A percentile compares a stretch with the other conserved stretches of the same genome.
Evolutionary conservation across 1,139 yeast species (phyloP).

Genomic region (Lodderomyces theae): DNA sequence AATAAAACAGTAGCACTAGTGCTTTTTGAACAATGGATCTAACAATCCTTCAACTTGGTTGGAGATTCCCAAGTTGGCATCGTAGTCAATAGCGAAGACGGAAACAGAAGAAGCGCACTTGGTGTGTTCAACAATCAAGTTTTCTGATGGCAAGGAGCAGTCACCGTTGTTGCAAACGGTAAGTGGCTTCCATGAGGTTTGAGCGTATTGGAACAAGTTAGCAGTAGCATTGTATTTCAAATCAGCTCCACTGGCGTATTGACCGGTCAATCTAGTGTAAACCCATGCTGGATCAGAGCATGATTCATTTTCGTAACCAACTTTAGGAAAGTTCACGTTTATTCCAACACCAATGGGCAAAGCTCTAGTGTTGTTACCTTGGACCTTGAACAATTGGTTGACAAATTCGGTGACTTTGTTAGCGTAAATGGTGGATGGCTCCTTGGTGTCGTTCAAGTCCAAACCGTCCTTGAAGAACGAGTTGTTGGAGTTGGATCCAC

Average conservation of each 20-base stretch:
- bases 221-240: constrained; percentile 31
- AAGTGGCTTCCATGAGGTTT: constrained; percentile 20
- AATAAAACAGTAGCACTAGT: constrained; percentile 1
- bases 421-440: constrained; percentile 39
- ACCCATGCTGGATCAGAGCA: constrained; percentile 37
- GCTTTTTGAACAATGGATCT: constrained; percentile 18
- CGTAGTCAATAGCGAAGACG: constrained; percentile 42
- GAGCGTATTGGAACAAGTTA: constrained; percentile 21
- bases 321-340: constrained; percentile 42
- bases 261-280: constrained; percentile 38
- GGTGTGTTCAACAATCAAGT: constrained; percentile 20
- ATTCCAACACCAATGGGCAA: constrained; percentile 42
- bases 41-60: constrained; percentile 25
- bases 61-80: constrained; percentile 32
- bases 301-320: constrained; percentile 32
- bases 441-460: constrained; percentile 28
- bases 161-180: constrained; percentile 32
- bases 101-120: constrained; percentile 37
- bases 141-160: constrained; percentile 38
- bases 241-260: constrained; percentile 27
- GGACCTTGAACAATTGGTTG: constrained; percentile 28
- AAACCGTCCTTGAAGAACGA: constrained; percentile 40
- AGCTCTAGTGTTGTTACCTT: constrained; percentile 29
- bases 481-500: constrained; percentile 44
- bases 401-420: constrained; percentile 32